Conservation (phyloP, 108 stramenopile genomes). For the Nannochloropsis oceanica region DNA sequence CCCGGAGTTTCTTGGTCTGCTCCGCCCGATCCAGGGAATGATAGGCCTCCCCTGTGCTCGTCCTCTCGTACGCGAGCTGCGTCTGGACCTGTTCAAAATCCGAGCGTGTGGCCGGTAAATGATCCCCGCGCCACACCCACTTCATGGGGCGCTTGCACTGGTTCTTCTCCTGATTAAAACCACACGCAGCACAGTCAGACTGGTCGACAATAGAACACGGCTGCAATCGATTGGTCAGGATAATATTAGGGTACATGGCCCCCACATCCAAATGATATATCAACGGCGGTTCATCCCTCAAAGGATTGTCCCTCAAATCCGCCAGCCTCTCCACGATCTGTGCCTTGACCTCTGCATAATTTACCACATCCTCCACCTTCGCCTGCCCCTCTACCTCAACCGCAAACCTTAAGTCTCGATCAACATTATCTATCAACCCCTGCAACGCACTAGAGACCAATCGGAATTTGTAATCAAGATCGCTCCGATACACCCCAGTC, state of each 20-base stretch:
- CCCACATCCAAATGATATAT: slow-evolving; percentile 96
- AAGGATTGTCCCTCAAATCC: slow-evolving; percentile 77
- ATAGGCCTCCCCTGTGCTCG: background rate
- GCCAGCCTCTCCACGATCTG: slow-evolving; percentile 81
- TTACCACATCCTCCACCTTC: slow-evolving; percentile 64
- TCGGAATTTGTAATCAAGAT: slow-evolving; percentile 80
- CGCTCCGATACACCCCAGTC: slow-evolving; percentile 93
- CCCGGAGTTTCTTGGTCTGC: slow-evolving; percentile 56
- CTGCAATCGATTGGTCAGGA: slow-evolving; percentile 93
- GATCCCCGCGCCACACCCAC: slow-evolving; percentile 84
- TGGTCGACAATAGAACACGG: slow-evolving; percentile 55
- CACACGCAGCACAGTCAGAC: slow-evolving; percentile 86
- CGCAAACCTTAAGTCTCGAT: slow-evolving; percentile 87
- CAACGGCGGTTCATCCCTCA: slow-evolving; percentile 69
- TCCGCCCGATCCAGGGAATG: slow-evolving; percentile 30
- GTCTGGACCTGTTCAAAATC: background rate
- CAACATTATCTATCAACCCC: slow-evolving; percentile 83
- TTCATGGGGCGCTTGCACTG: slow-evolving; percentile 89
- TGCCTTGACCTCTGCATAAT: slow-evolving; percentile 81
- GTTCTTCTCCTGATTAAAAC: slow-evolving; percentile 82
- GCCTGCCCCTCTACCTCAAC: slow-evolving; percentile 90
- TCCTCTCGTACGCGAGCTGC: background rate
- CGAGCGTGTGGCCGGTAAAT: background rate
- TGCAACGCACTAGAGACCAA: slow-evolving; percentile 83
- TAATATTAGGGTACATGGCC: slow-evolving; percentile 99